Evolutionary conservation across 2,329 filamentous ascomycete genomes (phyloP).

Genomic region (Fusarium sp.): DNA sequence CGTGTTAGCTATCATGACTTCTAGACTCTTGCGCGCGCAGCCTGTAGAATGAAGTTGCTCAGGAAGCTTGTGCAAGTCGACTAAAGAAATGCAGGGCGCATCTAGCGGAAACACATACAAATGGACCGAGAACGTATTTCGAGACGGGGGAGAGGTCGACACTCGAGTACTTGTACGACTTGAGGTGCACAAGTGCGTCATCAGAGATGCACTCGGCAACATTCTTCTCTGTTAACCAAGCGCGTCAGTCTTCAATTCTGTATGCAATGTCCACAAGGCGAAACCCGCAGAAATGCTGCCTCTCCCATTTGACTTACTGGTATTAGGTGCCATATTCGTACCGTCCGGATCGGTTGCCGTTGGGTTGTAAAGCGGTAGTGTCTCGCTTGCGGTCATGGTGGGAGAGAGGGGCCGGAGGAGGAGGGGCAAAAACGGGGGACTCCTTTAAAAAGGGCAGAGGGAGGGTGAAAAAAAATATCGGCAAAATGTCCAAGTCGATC

Average conservation of each 20-base stretch:
- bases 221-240: constrained; percentile 56
- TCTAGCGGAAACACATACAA: constrained; percentile 70
- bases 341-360: constrained; percentile 43
- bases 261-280: not conserved
- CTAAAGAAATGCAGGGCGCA: constrained; percentile 10
- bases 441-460: constrained; percentile 36
- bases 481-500: constrained; percentile 23
- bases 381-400: constrained; percentile 49
- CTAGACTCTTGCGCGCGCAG: constrained; percentile 2
- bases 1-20: constrained; percentile 36
- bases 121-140: constrained; percentile 92
- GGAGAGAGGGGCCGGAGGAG: constrained; percentile 41
- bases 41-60: not conserved
- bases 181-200: constrained; percentile 89
- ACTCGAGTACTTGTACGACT: constrained; percentile 95
- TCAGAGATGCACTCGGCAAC: constrained; percentile 83
- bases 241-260: constrained; percentile 11
- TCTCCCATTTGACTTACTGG: constrained; percentile 42
- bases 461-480: constrained; percentile 26
- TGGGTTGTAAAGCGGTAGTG: constrained; percentile 49
- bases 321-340: constrained; percentile 51
- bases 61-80: constrained; percentile 17
- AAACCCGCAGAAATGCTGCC: not conserved
- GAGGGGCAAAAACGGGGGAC: constrained; percentile 41
- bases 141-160: constrained; percentile 97